phyloP scores from a whole-genome alignment of 116 monocot species.

The Dioscorea cayenensis region DNA sequence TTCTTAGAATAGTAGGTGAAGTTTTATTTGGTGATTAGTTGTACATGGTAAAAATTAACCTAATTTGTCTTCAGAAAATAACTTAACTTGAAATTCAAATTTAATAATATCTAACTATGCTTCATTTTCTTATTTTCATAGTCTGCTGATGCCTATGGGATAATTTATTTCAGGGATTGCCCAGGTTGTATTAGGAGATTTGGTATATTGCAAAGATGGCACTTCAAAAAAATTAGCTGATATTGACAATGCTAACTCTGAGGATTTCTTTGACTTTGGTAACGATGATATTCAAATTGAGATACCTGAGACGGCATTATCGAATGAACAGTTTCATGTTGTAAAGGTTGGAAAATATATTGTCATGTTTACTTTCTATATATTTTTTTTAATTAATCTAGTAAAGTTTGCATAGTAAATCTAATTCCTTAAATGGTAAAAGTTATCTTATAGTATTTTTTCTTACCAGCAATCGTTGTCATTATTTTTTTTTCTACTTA shows the following conservation, averaged over 20 bases:
- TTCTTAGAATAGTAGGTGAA: too few species aligned
- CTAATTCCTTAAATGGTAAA: too few species aligned
- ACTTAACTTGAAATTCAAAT: too few species aligned
- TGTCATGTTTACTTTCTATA: background rate
- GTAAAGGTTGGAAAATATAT: slow-evolving; percentile 52
- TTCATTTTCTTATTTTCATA: background rate
- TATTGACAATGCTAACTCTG: slow-evolving; percentile 26
- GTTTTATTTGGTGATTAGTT: too few species aligned
- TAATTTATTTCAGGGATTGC: slow-evolving; percentile 44
- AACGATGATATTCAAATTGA: slow-evolving; percentile 23
- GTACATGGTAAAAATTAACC: too few species aligned
- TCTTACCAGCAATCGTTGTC: too few species aligned
- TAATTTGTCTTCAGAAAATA: too few species aligned
- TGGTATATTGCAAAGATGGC: slow-evolving; percentile 65
- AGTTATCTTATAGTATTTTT: too few species aligned
- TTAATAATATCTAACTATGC: too few species aligned
- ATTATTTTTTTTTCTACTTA: background rate
- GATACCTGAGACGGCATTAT: slow-evolving; percentile 23
- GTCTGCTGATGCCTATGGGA: background rate
- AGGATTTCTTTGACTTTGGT: slow-evolving; percentile 28
- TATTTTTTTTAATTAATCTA: background rate
- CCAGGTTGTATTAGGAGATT: slow-evolving; percentile 77
- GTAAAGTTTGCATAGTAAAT: background rate
- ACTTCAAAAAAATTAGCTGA: slow-evolving; percentile 19
- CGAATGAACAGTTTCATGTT: slow-evolving; percentile 47